Base-by-base conservation (phyloP, 495 filamentous ascomycete genomes). In the Cenococcum geophilum region DNA sequence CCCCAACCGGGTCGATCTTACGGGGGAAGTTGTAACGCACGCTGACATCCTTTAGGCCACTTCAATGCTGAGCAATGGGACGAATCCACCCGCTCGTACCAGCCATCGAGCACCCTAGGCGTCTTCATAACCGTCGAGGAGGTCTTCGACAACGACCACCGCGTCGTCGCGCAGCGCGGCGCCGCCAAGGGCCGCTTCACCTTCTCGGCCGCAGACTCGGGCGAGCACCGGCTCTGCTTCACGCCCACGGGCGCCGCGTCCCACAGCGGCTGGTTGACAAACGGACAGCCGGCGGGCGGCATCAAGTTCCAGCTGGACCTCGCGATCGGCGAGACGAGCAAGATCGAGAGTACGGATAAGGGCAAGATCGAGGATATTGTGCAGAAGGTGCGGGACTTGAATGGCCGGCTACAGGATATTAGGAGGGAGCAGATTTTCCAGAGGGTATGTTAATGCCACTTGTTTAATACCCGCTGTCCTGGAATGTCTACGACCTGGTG, bases 141-240 rank as follows among this genome's bases (percentile, higher is more conserved):
- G 78, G 81, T 86, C 70, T 98, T 98, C 75, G 93, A 97, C 83
- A 93, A 96, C 76, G 89, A 97, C 79, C 93, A 98, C 81, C 89
- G 89, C 61, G 85, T 98, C 50, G 89, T 97, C 54, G 87, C 85
- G 62, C 91, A 95, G 76, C 85, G 86, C 65, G 91, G 91, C 65
- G 76, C 80, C 43, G 70, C 82, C 58, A 76, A 82, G 37, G 95
- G 93, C 63, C 87, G 87, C 69, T 97, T 97, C 81, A 97, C 93
- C 64, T 97, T 98, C 85, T 91, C 84, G 57, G 90, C 95, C 42
- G 89, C 90, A 64, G 95, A 97, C 70, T 83, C 89, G 3, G 93
- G 93, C 71, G 89, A 95, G 73, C 93, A 98, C 83, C 85, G 84
- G 68, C 84, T 98, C 73, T 98, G 93, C 80, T 92, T 97, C 76